Base-by-base conservation (phyloP, 2,329 filamentous ascomycete genomes). In the Ophiocordyceps camponoti-leonardi region DNA sequence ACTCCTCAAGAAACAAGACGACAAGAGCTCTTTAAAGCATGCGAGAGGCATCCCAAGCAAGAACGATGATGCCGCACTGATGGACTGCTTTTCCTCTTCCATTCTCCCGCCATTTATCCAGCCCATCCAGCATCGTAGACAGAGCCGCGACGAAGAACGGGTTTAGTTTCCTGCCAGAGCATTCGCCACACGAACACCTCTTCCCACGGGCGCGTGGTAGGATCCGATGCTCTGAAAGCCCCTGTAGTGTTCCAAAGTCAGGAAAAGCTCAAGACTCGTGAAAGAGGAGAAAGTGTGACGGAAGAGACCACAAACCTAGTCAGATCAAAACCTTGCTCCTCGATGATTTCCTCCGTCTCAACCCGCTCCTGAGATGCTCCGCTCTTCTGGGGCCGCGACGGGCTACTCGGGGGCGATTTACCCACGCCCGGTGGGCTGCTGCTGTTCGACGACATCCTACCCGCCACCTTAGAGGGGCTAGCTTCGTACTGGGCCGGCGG, bases 141-240 rank as follows among this genome's bases (percentile, higher is more conserved):
- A 23, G 22, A 6, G 22, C 4, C 22, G 22, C 6, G 22, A 23
- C 6, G 22, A 59, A 26, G 3, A 12, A 7, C 18, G 19, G 16
- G 16, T 39, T 31, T 50, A 56, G 28, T 57, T 63, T 14, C 61
- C 58, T 44, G 64, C 61, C 47, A 67, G 55, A 6, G 66, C 62
- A 26, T 59, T 64, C 19, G 63, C 61, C 45, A 71, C 63, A 28
- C 67, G 58, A 39, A 68, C 57, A 4, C 69, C 68, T 41, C 64
- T 61, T n/a, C 66, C 62, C 11, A 71, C 66, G 1, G 69, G 70
- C 37, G 75, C 72, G 51, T 81, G 77, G 49, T 76, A 81, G 1
- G 75, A 70, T 28, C 75, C 73, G 44, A 81, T 81, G 50, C 72
- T 79, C 56, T 80, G 77, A 52, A 81, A 81, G 0, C 77, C 77